A percentile compares a stretch with the other conserved stretches of the same genome.
These are phyloP conservation scores for Candida palmyrensis DNA, from an alignment of 805 yeast species.

Conservation along the genomic window DNA sequence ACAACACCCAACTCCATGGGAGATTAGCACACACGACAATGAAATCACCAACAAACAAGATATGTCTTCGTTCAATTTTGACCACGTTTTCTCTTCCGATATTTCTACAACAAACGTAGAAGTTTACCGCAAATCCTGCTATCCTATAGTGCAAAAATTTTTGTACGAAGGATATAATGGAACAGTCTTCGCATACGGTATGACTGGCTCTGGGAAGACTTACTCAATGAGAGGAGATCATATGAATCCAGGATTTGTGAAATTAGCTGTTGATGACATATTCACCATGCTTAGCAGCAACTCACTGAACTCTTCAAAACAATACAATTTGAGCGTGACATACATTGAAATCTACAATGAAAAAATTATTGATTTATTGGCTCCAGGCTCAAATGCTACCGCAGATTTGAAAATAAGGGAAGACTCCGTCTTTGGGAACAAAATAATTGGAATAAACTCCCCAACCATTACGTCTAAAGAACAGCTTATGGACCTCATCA, in stretches of 20 bases:
- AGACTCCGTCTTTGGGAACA: conserved; percentile 65
- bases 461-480: conserved; percentile 49
- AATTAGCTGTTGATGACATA: conserved; percentile 57
- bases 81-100: conserved; percentile 66
- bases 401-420: conserved; percentile 73
- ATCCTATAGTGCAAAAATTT: conserved; percentile 49
- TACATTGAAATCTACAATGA: conserved; percentile 89
- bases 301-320: conserved; percentile 15
- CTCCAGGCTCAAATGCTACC: conserved; percentile 7
- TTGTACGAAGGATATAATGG: conserved; percentile 72
- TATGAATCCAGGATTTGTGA: conserved; percentile 65
- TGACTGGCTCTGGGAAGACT: conserved; percentile 93
- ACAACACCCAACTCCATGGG: conserved; percentile 38
- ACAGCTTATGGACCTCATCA: conserved; percentile 57
- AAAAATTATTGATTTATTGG: conserved; percentile 68
- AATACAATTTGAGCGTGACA: conserved; percentile 52
- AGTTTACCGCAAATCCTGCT: conserved; percentile 57
- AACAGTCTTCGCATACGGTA: conserved; percentile 89
- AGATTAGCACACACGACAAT: conserved; percentile 31
- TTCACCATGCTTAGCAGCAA: conserved; percentile 41
- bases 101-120: conserved; percentile 41
- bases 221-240: conserved; percentile 75
- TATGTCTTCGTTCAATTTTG: conserved; percentile 63
- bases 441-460: conserved; percentile 69
- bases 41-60: conserved; percentile 47